Evolutionary conservation across 371 early-diverging fungal genomes (phyloP).

Genomic region (Parasitella parasitica): DNA sequence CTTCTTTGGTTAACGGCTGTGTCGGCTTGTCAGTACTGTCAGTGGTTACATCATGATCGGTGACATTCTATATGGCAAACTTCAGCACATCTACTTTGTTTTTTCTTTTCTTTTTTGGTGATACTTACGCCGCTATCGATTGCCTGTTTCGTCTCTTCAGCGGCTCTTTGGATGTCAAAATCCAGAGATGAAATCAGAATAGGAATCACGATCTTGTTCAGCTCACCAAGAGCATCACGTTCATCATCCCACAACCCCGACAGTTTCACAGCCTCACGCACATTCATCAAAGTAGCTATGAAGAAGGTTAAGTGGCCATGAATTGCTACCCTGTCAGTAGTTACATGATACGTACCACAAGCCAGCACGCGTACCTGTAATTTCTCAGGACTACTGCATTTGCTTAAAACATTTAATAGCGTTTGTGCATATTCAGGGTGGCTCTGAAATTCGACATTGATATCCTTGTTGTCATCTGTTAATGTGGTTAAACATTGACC

Average conservation of each 20-base stretch:
- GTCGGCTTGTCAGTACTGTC: constrained; percentile 51
- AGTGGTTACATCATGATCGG: constrained; percentile 34
- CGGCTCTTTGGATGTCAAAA: constrained; percentile 63
- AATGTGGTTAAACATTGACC: constrained; percentile 84
- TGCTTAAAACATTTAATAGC: constrained; percentile 47
- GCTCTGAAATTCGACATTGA: constrained; percentile 57
- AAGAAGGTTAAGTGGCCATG: background rate
- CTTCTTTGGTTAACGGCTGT: constrained; percentile 51
- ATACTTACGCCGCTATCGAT: constrained; percentile 53
- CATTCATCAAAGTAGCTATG: constrained; percentile 44
- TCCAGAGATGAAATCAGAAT: constrained; percentile 54
- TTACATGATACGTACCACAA: constrained; percentile 44
- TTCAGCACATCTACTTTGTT: background rate
- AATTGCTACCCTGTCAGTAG: background rate
- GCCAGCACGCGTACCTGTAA: constrained; percentile 53
- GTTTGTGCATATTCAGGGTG: constrained; percentile 59
- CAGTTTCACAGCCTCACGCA: constrained; percentile 38
- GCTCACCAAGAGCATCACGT: constrained; percentile 33
- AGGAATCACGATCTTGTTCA: constrained; percentile 55
- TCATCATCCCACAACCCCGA: constrained; percentile 41
- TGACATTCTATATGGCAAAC: constrained; percentile 30
- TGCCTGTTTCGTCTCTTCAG: constrained; percentile 45
- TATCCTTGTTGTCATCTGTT: constrained; percentile 75
- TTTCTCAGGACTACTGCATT: constrained; percentile 40
- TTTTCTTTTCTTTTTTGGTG: background rate